Conservation (phyloP, 805 yeast genomes). For the Spathaspora sp. region DNA sequence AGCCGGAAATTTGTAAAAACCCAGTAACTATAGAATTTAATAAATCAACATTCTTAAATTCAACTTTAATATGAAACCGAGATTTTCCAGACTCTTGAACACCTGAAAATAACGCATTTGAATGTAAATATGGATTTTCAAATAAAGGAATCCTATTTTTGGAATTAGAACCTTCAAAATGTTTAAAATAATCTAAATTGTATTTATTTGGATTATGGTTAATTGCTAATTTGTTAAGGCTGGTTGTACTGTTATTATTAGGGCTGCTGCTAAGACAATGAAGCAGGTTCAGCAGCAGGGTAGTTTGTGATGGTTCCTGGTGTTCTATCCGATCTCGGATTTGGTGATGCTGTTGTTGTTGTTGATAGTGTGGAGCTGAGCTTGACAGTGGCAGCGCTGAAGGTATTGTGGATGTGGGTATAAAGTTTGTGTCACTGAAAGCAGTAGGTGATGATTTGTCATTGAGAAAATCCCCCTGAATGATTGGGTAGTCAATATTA, state of each 20-base stretch:
- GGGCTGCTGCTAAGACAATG: not conserved
- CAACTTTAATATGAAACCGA: slow-evolving; percentile 65
- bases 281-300: not conserved
- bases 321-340: not conserved
- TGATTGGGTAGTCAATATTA: not conserved
- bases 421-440: not conserved
- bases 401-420: not conserved
- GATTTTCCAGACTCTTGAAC: slow-evolving; percentile 67
- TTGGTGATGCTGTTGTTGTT: not conserved
- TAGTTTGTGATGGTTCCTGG: not conserved
- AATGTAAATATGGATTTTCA: slow-evolving; percentile 47
- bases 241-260: not conserved
- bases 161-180: slow-evolving; percentile 1
- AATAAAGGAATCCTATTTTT: slow-evolving; percentile 20
- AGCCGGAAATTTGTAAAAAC: slow-evolving; percentile 60
- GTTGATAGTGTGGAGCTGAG: not conserved
- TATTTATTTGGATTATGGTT: not conserved
- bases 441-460: not conserved
- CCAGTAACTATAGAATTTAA: slow-evolving; percentile 50
- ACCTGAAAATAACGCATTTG: slow-evolving; percentile 62
- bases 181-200: slow-evolving; percentile 7
- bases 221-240: not conserved
- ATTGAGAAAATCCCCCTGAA: not conserved
- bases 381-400: not conserved
- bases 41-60: slow-evolving; percentile 66